Evolutionary conservation across 139 green algal species (phyloP).

Genomic region (Protoeuglena noctilucae): DNA sequence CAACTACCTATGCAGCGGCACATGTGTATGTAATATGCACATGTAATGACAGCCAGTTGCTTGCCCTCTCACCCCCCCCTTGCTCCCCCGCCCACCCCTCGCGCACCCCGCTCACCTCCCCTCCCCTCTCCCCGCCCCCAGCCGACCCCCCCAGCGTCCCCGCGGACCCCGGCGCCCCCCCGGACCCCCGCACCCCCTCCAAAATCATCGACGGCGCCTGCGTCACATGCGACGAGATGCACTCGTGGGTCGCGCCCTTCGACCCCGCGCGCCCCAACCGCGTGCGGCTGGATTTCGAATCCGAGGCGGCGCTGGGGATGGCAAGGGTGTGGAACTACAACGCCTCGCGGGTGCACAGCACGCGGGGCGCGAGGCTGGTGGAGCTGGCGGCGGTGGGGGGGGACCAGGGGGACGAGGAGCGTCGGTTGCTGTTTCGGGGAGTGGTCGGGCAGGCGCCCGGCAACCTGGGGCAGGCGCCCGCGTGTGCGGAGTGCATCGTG

Average conservation of each 20-base stretch:
- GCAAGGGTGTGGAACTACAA: conserved; percentile 31
- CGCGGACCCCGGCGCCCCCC: conserved; percentile 9
- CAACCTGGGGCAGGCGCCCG: conserved; percentile 7
- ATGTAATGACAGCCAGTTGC: too few species aligned
- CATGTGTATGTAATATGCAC: too few species aligned
- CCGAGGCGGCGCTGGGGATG: conserved; percentile 10
- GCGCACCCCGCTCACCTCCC: too few species aligned
- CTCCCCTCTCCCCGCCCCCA: too few species aligned
- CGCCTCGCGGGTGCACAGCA: conserved; percentile 18
- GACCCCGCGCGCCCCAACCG: conserved; percentile 1
- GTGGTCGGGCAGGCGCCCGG: conserved; percentile 18
- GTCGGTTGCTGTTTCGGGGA: conserved; percentile 23
- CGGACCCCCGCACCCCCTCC: conserved; percentile 14
- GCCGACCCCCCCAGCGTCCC: conserved; percentile 16
- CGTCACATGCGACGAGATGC: conserved; percentile 21
- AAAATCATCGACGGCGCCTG: conserved; percentile 24
- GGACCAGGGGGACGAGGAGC: too few species aligned
- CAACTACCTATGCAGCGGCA: too few species aligned
- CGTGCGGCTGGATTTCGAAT: conserved; percentile 5
- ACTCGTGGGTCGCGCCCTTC: conserved; percentile 23
- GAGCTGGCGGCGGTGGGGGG: conserved; percentile 9
- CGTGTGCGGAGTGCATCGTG: conserved; percentile 20
- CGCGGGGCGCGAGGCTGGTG: conserved; percentile 14
- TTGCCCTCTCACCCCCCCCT: too few species aligned
- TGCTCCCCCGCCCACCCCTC: too few species aligned